phyloP scores from a whole-genome alignment of 805 yeast genomes.

The Zygotorulaspora florentina region DNA sequence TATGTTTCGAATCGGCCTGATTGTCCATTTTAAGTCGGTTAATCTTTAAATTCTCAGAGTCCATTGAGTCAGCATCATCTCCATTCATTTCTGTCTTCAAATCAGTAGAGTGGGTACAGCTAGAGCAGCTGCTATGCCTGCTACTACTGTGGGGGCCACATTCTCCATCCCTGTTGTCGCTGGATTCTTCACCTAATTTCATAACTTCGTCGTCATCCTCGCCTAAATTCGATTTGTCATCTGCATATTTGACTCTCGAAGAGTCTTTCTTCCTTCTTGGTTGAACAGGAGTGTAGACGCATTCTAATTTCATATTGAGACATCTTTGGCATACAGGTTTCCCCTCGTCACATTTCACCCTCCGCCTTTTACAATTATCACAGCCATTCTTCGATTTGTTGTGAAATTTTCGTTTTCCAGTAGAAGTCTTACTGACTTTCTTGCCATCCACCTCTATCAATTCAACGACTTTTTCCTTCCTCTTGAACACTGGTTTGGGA shows the following conservation, averaged over 20 bases:
- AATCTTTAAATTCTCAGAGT: not conserved
- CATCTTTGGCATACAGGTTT: slow-evolving; percentile 81
- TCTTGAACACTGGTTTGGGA: slow-evolving; percentile 9
- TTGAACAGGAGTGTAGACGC: slow-evolving; percentile 50
- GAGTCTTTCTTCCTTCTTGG: slow-evolving; percentile 24
- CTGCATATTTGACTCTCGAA: slow-evolving; percentile 17
- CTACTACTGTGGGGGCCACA: slow-evolving; percentile 9
- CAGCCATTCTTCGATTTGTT: slow-evolving; percentile 88
- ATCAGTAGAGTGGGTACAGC: slow-evolving; percentile 1
- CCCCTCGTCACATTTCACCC: slow-evolving; percentile 90
- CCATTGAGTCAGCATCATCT: not conserved
- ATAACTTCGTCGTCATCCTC: slow-evolving; percentile 7
- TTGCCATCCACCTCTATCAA: slow-evolving; percentile 40
- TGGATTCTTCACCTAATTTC: slow-evolving; percentile 3
- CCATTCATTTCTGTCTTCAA: not conserved
- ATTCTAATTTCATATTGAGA: slow-evolving; percentile 68
- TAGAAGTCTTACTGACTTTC: slow-evolving; percentile 41
- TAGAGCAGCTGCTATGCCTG: slow-evolving; percentile 2
- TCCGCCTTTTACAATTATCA: slow-evolving; percentile 77
- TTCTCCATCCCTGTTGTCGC: slow-evolving; percentile 9
- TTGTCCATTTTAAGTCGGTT: not conserved
- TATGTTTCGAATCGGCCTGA: not conserved
- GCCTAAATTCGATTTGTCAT: slow-evolving; percentile 9
- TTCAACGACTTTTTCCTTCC: slow-evolving; percentile 29
- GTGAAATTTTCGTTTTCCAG: slow-evolving; percentile 82